Evolutionary conservation across 345 rosid genomes (phyloP), one percentile per base, ranked within the genome.

Genomic region (Brassica rapa): DNA sequence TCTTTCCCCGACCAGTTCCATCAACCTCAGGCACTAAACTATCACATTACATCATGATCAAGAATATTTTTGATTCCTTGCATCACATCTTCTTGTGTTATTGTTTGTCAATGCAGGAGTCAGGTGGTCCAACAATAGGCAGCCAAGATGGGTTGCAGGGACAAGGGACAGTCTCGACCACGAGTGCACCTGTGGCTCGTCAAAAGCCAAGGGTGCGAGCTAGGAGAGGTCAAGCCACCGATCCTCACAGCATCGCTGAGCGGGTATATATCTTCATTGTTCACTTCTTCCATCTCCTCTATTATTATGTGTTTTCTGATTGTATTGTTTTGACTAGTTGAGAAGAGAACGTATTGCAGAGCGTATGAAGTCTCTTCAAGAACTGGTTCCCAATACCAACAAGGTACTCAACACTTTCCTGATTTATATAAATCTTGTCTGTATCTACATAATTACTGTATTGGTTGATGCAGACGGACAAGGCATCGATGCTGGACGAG

Each of bases 221-320:
- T 19, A 79, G 98, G 73, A 87, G 99, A 84, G 99, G 99, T 60
- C 99, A 95, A 86, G 99, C 99, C 56, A 95, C 99, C 23, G 99
- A 93, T 74, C 99, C 99, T 32, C 99, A 95, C 67, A 95, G 99
- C 82, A 93, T 95, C n/a, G 99, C 99, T 55, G 99, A 95, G 80
- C 80, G 99, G 62, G 99, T 95, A 11, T 10, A 10, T 41, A 88
- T 56, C 53, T 66, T 56, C 55, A 6, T 70, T 2, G 1, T 49
- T 55, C 12, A 21, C 25, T 11, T 29, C 62, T 21, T 6, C 43
- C 4, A 60, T 51, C 49, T 6, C 32, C 8, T 73, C 6, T 39
- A 19, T 8, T 70, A 4, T 70, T 43, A 43, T 46, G 23, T 37
- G 23, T 81, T 69, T 73, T 70, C 25, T 30, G 49, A 80, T 11